Base-by-base conservation (phyloP, 2,329 filamentous ascomycete genomes). In the Botrytis galanthina region DNA sequence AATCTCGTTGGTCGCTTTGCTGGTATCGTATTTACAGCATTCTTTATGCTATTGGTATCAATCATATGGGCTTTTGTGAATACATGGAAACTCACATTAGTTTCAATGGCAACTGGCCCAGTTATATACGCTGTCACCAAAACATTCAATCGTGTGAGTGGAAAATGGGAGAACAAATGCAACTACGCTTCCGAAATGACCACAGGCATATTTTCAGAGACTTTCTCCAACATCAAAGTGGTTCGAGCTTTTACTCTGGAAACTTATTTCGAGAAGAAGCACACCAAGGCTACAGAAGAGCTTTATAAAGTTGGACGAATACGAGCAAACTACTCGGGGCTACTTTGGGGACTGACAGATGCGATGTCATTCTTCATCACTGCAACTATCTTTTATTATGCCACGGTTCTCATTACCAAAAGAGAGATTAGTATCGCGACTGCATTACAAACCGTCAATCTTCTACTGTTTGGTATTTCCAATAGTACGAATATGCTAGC, bases 301-400 rank as follows among this genome's bases (percentile, higher is more conserved):
- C 87, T 90, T 0, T 86, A 92, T 62, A 82, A 81, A 0, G 82
- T 92, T 0, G 94, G 95, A 0, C 79, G 91, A 18, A 87, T 87
- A 75, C 88, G 93, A 42, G 92, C 92, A 0, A 79, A 86, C 1
- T 92, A 89, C 77, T 89, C 90, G 0, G 93, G 93, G 0, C 82
- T 90, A 8, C 86, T 95, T 10, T 97, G 90, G 79, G 95, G 95
- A 0, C 82, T 96, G n/a, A 91, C 91, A 48, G 92, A 97, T 78
- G 90, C 90, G 0, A 86, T 90, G 29, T 88, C 90, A 57, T 88
- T 90, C 74, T 93, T 93, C 78, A 86, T 93, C 22, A 91, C 90
- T 59, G 93, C 94, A 0, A 83, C 97, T 5, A 88, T 97, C 16
- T 96, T 97, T 80, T 97, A 92, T 83, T 97, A 95, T 79, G 93